Evolutionary conservation across 352 stramenopile genomes (phyloP).

Genomic region (Globisporangium nodosum): DNA sequence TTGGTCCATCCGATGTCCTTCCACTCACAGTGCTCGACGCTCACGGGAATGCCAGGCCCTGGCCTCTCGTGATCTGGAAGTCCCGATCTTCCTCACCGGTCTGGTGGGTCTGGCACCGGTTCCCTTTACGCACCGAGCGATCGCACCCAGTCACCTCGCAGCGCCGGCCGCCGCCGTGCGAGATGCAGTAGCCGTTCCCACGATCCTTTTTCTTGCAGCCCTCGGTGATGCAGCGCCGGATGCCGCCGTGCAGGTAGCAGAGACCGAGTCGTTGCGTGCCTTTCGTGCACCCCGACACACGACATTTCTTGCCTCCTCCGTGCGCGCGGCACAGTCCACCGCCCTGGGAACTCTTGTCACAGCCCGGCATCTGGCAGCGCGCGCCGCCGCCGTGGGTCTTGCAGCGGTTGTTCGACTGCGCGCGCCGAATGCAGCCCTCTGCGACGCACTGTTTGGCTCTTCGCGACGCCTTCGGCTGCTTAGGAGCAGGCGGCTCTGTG

Average conservation of each 20-base stretch:
- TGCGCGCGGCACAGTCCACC: conserved; percentile 58
- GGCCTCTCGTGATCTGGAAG: conserved; percentile 42
- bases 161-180: conserved; percentile 64
- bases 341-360: conserved; percentile 75
- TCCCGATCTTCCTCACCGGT: conserved; percentile 15
- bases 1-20: not conserved
- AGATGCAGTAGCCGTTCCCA: conserved; percentile 79
- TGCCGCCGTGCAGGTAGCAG: conserved; percentile 78
- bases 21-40: no score
- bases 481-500: conserved; percentile 2
- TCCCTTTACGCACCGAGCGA: conserved; percentile 69
- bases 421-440: conserved; percentile 51
- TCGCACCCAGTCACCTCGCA: conserved; percentile 55
- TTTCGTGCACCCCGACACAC: conserved; percentile 60
- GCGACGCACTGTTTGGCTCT: conserved; percentile 65
- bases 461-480: conserved; percentile 13
- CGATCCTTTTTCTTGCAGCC: conserved; percentile 81
- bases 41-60: conserved; percentile 9
- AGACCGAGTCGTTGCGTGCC: conserved; percentile 69
- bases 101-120: conserved; percentile 69
- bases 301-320: conserved; percentile 70
- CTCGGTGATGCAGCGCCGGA: conserved; percentile 63
- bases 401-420: conserved; percentile 78
- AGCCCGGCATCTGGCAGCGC: conserved; percentile 59
- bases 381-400: conserved; percentile 78